Evolutionary conservation across 495 filamentous ascomycete genomes (phyloP), one percentile per base, ranked within the genome.

Genomic region (Aspergillus cavernicola): DNA sequence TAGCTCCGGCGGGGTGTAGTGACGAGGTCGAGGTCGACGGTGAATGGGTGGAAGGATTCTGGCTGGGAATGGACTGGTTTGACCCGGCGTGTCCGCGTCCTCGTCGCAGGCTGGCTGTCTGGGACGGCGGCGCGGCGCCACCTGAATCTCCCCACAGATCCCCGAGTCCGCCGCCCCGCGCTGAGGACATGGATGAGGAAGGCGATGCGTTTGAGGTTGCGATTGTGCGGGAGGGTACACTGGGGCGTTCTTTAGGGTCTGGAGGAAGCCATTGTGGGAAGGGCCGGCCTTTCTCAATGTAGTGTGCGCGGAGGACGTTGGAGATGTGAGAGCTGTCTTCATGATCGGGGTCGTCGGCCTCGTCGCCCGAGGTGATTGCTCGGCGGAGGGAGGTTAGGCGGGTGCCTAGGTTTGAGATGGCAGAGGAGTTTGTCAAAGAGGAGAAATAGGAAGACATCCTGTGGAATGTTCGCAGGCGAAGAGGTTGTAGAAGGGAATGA

Each of bases 271-370:
- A 98, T 54, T 75, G 69, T 7, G 93, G 93, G 63, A 90, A 90
- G 0, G 87, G 80, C 13, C 85, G 83, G 56, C 85, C 85, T 61
- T 95, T 95, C 65, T 97, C 93, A 31, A 73, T 82, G 75, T 98
- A 98, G 78, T 97, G 96, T 51, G 84, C 87, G 46, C 93, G 87
- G n/a, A 98, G 84, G 12, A 95, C 92, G 64, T 92, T 87, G 71
- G 89, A 92, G 64, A 98, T 85, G 72, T 96, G 90, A 1, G 90
- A 92, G 74, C 93, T 87, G 72, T 96, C 91, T 72, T 95, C 90
- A 52, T 90, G 93, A 63, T 97, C 92, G 56, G 78, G 75, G 60
- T 79, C 75, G 61, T 78, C 75, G 23, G 88, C 88, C 72, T 96
- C 92, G 51, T 84, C 79, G 66, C 95, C 92, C 62, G 84, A 79